Conservation (phyloP, 345 rosid species). For the Moricandia arvensis region DNA sequence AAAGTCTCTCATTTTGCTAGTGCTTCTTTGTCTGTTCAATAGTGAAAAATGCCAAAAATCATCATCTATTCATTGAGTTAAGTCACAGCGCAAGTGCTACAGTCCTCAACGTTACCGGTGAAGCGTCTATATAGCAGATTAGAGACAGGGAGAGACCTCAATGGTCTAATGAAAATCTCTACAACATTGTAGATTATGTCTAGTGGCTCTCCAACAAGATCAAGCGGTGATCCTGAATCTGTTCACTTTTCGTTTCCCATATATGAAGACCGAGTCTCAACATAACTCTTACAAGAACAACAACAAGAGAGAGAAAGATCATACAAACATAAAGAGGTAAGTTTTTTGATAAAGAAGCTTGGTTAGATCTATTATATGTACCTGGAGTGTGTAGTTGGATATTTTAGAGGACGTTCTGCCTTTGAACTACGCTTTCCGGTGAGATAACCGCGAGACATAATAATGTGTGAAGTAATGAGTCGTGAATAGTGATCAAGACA, state of each 20-base stretch:
- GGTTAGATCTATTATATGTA: constrained; percentile 25
- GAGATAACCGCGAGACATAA: constrained; percentile 75
- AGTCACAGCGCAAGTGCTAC: constrained; percentile 76
- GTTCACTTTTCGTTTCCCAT: constrained; percentile 68
- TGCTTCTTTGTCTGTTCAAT: constrained; percentile 93
- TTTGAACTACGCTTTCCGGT: constrained; percentile 86
- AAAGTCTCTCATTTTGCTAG: constrained; percentile 54
- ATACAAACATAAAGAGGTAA: not conserved
- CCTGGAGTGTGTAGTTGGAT: constrained; percentile 83
- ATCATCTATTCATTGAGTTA: constrained; percentile 65
- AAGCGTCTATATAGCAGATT: constrained; percentile 76
- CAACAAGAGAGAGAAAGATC: not conserved
- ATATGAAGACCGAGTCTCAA: constrained; percentile 82
- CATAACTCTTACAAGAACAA: constrained; percentile 58
- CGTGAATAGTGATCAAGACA: constrained; percentile 79
- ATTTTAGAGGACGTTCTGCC: constrained; percentile 82
- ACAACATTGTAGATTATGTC: constrained; percentile 57
- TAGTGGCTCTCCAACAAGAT: constrained; percentile 68
- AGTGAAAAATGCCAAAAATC: constrained; percentile 81
- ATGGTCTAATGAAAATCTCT: constrained; percentile 60
- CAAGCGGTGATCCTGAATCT: constrained; percentile 80
- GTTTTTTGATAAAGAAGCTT: not conserved
- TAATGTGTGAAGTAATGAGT: constrained; percentile 87
- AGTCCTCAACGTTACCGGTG: constrained; percentile 75
- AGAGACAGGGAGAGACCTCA: constrained; percentile 75